Evolutionary conservation across 1,139 yeast species (phyloP).

Genomic region (Arxiozyma bovina): DNA sequence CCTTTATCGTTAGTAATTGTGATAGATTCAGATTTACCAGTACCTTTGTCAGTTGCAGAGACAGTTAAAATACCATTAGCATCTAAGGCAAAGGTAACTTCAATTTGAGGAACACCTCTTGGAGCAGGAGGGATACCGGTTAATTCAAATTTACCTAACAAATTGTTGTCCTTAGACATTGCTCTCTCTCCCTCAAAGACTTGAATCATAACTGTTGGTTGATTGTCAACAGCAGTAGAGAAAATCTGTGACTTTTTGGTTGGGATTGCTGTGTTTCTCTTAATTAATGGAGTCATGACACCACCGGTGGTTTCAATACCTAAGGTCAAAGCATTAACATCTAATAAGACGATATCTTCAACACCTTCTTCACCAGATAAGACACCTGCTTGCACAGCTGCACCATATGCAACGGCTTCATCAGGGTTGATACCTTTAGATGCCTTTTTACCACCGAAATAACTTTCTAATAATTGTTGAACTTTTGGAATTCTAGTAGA

Average conservation of each 20-base stretch:
- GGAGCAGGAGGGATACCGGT: slow-evolving; percentile 95
- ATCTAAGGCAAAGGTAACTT: slow-evolving; percentile 88
- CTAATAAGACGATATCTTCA: slow-evolving; percentile 78
- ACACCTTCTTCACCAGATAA: slow-evolving; percentile 68
- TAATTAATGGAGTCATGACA: slow-evolving; percentile 92
- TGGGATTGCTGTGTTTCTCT: slow-evolving; percentile 94
- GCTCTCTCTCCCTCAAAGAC: slow-evolving; percentile 97
- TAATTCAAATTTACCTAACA: slow-evolving; percentile 88
- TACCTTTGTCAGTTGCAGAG: slow-evolving; percentile 88
- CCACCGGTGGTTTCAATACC: slow-evolving; percentile 98
- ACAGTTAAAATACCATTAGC: slow-evolving; percentile 94
- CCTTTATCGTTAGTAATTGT: slow-evolving; percentile 97
- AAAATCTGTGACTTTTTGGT: slow-evolving; percentile 92
- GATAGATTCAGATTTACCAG: slow-evolving; percentile 90
- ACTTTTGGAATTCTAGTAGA: slow-evolving; percentile 98
- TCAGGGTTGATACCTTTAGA: slow-evolving; percentile 96
- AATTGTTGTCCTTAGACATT: slow-evolving; percentile 87
- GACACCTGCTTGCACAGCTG: slow-evolving; percentile 96
- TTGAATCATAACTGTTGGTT: slow-evolving; percentile 88
- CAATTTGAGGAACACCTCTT: slow-evolving; percentile 96
- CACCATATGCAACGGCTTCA: slow-evolving; percentile 97
- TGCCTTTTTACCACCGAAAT: slow-evolving; percentile 87
- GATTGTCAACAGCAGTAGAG: slow-evolving; percentile 94
- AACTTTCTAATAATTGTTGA: slow-evolving; percentile 78
- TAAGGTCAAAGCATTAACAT: slow-evolving; percentile 84